phyloP scores from a whole-genome alignment of 257 asterid genomes.

The Ilex aquifolium region DNA sequence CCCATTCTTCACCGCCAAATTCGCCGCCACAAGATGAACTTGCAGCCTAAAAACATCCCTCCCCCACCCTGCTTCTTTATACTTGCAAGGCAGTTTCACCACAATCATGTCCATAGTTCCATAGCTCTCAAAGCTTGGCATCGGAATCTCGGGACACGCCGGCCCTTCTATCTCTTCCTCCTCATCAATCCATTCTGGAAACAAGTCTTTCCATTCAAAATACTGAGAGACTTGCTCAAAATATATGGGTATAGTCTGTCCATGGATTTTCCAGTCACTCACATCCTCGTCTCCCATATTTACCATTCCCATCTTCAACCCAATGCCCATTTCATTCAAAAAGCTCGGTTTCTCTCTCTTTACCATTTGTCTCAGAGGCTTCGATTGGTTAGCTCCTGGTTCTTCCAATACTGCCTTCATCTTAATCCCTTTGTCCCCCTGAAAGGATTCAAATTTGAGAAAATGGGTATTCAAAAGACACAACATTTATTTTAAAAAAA shows the following conservation, averaged over 20 bases:
- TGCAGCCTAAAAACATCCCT: slow-evolving; percentile 81
- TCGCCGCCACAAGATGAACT: slow-evolving; percentile 64
- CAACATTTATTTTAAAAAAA: neutral
- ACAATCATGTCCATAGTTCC: slow-evolving; percentile 56
- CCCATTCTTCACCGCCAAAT: slow-evolving; percentile 56
- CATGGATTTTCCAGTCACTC: slow-evolving; percentile 49
- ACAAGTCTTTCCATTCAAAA: slow-evolving; percentile 67
- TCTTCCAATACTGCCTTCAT: slow-evolving; percentile 67
- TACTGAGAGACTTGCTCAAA: slow-evolving; percentile 45
- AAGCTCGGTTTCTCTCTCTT: slow-evolving; percentile 66
- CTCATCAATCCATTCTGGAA: slow-evolving; percentile 97
- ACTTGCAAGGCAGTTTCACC: slow-evolving; percentile 61
- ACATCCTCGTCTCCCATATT: slow-evolving; percentile 78
- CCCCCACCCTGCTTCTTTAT: slow-evolving; percentile 53
- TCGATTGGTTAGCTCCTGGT: slow-evolving; percentile 17
- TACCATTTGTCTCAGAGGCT: slow-evolving; percentile 29
- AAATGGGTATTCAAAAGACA: neutral
- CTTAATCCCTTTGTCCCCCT: slow-evolving; percentile 48
- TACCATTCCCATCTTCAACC: slow-evolving; percentile 61
- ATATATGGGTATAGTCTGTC: slow-evolving; percentile 23
- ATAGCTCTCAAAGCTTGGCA: slow-evolving; percentile 44
- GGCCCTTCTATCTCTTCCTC: slow-evolving; percentile 85
- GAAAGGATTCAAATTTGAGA: neutral
- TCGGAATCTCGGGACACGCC: slow-evolving; percentile 78
- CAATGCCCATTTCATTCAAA: slow-evolving; percentile 34